These are phyloP conservation scores for Diaporthe humulicola DNA, from an alignment of 2,329 filamentous ascomycete genomes.

Conservation along the genomic window DNA sequence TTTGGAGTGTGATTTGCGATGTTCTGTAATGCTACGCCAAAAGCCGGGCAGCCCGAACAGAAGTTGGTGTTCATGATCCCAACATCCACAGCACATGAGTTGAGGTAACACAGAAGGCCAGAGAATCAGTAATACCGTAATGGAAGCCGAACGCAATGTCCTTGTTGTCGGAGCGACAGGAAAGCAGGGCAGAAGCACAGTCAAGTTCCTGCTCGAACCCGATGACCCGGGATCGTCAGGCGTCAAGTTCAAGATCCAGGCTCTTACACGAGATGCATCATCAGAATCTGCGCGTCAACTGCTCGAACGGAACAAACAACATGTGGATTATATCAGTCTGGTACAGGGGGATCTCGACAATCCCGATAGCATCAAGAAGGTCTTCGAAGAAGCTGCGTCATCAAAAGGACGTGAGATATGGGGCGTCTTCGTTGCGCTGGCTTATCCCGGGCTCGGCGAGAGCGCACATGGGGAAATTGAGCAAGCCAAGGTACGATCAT, in stretches of 20 bases:
- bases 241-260: background rate
- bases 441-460: constrained; percentile 13
- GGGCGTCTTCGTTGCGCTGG: constrained; percentile 9
- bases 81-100: background rate
- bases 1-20: background rate
- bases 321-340: background rate
- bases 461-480: background rate
- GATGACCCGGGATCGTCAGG: background rate
- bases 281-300: background rate
- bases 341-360: constrained; percentile 3
- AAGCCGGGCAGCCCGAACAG: background rate
- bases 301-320: background rate
- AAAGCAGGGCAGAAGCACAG: background rate
- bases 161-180: constrained; percentile 6
- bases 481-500: background rate
- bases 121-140: accelerated
- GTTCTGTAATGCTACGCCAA: background rate
- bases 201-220: background rate
- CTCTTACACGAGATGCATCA: background rate
- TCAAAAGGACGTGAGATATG: background rate
- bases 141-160: background rate
- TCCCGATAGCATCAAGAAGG: background rate
- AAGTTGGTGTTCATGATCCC: accelerated
- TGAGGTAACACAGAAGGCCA: background rate
- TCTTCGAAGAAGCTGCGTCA: background rate